Evolutionary conservation across 2,329 filamentous ascomycete genomes (phyloP).

Genomic region (Madurella fahalii): DNA sequence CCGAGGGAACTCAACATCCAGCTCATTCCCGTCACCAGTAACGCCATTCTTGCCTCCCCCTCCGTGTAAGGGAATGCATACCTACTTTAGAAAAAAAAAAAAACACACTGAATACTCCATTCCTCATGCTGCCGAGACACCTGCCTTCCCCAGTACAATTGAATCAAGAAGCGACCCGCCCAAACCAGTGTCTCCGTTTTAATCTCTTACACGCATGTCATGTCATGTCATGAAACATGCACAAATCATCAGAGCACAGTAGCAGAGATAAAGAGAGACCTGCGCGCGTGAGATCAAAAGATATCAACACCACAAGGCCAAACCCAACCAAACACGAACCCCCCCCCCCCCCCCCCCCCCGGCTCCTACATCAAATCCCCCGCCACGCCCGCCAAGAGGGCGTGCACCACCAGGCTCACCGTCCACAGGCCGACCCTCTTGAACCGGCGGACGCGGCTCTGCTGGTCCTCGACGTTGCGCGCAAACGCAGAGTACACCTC

Average conservation of each 20-base stretch:
- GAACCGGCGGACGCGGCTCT: constrained; percentile 78
- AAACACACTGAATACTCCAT: background rate
- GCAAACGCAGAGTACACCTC: constrained; percentile 96
- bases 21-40: background rate
- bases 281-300: too few relatives aligned
- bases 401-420: constrained; percentile 84
- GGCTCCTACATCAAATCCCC: constrained; percentile 59
- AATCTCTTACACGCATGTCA: too few relatives aligned
- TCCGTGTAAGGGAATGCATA: background rate
- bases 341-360: too few relatives aligned
- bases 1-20: background rate
- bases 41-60: background rate
- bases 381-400: constrained; percentile 90
- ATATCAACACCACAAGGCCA: too few relatives aligned
- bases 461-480: constrained; percentile 82
- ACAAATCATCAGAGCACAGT: too few relatives aligned
- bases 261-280: too few relatives aligned
- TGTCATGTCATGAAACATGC: too few relatives aligned
- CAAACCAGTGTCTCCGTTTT: too few relatives aligned
- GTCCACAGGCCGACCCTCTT: constrained; percentile 96
- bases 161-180: too few relatives aligned
- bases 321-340: too few relatives aligned
- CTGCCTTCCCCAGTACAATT: too few relatives aligned
- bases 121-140: background rate
- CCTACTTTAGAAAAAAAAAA: background rate